phyloP scores from a whole-genome alignment of 331 rosid species.

The Stylosanthes scabra region DNA sequence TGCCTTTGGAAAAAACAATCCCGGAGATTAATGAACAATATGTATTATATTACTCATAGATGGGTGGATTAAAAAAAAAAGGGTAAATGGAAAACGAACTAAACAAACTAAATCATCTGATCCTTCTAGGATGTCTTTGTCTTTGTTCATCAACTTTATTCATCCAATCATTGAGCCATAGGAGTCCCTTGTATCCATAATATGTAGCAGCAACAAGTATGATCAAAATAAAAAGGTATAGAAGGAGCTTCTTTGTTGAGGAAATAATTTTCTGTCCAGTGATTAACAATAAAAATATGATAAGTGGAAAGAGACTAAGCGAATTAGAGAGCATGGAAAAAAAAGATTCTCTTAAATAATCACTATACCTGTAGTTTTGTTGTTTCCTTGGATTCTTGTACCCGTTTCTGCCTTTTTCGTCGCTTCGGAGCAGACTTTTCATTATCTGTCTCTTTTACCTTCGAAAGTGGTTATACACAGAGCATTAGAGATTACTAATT shows the following conservation, averaged over 20 bases:
- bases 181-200: slow-evolving; percentile 72
- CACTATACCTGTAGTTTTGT: slow-evolving; percentile 71
- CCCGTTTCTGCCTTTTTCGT: slow-evolving; percentile 62
- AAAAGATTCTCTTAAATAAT: slow-evolving; percentile 4
- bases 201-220: slow-evolving; percentile 50
- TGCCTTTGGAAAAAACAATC: slow-evolving; percentile 22
- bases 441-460: slow-evolving; percentile 73
- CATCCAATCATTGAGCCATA: slow-evolving; percentile 90
- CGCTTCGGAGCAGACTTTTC: slow-evolving; percentile 67
- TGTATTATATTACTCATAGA: background rate
- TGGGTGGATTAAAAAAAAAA: background rate
- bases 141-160: slow-evolving; percentile 78
- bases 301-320: slow-evolving; percentile 21
- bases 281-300: slow-evolving; percentile 25
- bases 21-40: background rate
- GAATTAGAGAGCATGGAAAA: slow-evolving; percentile 6
- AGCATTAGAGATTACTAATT: slow-evolving; percentile 25
- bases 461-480: slow-evolving; percentile 18
- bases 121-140: slow-evolving; percentile 54
- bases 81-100: background rate
- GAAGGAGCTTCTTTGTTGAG: slow-evolving; percentile 59
- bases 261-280: slow-evolving; percentile 65
- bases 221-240: slow-evolving; percentile 47
- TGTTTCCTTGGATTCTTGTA: slow-evolving; percentile 54
- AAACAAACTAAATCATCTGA: slow-evolving; percentile 32